Evolutionary conservation across 176 grass and related monocot genomes (phyloP).

Genomic region (Dactylis glomerata): DNA sequence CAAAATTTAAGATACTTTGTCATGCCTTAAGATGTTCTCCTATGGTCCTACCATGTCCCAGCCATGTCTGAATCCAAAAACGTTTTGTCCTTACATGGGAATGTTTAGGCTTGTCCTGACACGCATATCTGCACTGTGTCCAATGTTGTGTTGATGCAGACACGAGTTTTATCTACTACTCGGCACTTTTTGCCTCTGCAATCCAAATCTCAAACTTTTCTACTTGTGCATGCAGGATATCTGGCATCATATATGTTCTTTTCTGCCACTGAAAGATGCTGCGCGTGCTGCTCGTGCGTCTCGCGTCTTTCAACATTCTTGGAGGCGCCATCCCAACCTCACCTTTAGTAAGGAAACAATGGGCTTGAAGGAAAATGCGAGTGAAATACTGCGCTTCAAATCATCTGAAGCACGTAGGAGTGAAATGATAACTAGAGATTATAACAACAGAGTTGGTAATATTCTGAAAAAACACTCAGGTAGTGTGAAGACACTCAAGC

Average conservation of each 20-base stretch:
- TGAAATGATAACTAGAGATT: not conserved
- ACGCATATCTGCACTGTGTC: not conserved
- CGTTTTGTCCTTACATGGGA: not conserved
- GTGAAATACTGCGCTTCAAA: too few species aligned
- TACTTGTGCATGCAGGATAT: conserved; percentile 18
- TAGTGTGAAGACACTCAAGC: not conserved
- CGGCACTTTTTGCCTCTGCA: not conserved
- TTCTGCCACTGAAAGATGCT: conserved; percentile 6
- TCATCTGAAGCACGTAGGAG: too few species aligned
- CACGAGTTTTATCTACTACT: not conserved
- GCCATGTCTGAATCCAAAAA: not conserved
- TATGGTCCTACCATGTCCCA: not conserved
- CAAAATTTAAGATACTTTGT: not conserved
- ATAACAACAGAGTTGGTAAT: not conserved
- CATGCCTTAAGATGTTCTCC: not conserved
- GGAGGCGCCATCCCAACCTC: not conserved
- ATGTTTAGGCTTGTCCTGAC: not conserved
- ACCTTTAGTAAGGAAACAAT: not conserved
- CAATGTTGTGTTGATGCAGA: not conserved
- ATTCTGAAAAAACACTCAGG: not conserved
- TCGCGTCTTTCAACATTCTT: not conserved
- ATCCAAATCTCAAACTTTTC: not conserved
- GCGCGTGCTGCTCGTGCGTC: not conserved
- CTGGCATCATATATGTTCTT: not conserved
- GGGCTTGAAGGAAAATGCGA: not conserved